These are phyloP conservation scores for Colletotrichum sp. DNA, from an alignment of 2,329 filamentous ascomycete species.

Conservation along the genomic window DNA sequence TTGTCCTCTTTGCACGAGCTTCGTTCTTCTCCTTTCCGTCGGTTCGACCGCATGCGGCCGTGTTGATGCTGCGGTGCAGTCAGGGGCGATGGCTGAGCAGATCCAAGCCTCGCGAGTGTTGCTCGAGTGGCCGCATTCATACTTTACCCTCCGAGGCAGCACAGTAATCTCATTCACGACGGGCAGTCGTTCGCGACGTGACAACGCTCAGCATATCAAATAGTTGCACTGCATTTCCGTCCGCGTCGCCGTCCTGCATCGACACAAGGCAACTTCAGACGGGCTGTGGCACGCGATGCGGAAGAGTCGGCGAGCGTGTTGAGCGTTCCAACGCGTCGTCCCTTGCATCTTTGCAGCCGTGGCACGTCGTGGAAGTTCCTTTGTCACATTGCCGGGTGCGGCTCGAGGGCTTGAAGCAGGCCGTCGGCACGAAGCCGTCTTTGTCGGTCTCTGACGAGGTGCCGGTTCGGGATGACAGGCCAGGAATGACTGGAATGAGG, in stretches of 20 bases:
- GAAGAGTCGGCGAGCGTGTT: neutral
- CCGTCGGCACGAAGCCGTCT: neutral
- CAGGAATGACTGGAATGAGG: neutral
- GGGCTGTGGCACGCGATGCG: neutral
- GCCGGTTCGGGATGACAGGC: neutral
- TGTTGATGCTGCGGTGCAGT: neutral
- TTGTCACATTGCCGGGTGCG: neutral
- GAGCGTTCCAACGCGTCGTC: slow-evolving; percentile 11
- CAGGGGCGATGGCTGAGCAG: neutral
- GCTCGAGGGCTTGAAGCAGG: neutral
- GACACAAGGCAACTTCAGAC: neutral
- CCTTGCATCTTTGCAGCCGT: slow-evolving; percentile 10
- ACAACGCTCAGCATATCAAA: neutral
- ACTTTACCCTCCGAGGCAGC: neutral
- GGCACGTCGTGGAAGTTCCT: neutral
- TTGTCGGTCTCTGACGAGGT: neutral
- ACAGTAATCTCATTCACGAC: neutral
- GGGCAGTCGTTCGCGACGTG: neutral
- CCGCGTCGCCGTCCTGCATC: neutral
- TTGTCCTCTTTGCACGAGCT: neutral
- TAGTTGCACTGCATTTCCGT: neutral
- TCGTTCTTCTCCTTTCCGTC: neutral
- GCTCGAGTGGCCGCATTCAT: neutral
- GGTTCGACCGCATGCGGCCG: neutral
- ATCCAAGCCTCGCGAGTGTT: neutral